Evolutionary conservation across 306 rosid genomes (phyloP).

Genomic region (Carpinus viminea): DNA sequence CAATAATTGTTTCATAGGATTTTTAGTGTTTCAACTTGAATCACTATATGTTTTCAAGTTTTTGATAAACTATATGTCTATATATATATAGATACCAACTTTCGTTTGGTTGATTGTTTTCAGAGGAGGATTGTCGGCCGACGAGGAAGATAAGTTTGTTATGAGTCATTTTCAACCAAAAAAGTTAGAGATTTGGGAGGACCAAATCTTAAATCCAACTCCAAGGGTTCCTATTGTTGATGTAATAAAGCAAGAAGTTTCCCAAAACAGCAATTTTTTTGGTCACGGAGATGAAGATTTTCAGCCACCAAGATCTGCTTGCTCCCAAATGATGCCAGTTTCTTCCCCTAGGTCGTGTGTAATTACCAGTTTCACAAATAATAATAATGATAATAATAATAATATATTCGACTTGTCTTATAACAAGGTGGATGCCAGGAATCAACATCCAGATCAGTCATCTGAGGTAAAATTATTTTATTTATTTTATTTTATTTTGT

Average conservation of each 20-base stretch:
- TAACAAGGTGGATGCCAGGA: constrained; percentile 41
- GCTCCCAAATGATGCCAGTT: constrained; percentile 55
- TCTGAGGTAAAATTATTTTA: constrained; percentile 46
- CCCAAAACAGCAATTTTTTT: constrained; percentile 45
- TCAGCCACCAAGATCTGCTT: constrained; percentile 40
- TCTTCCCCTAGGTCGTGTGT: constrained; percentile 58
- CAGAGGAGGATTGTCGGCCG: constrained; percentile 57
- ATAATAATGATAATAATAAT: constrained; percentile 39
- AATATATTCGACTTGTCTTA: constrained; percentile 59
- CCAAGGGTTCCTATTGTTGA: constrained; percentile 36
- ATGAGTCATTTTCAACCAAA: constrained; percentile 43
- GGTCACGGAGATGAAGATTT: constrained; percentile 43
- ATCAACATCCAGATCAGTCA: constrained; percentile 43
- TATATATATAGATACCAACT: background rate
- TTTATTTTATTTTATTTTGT: background rate
- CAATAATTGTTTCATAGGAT: background rate
- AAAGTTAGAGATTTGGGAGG: constrained; percentile 58
- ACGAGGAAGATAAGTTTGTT: constrained; percentile 55
- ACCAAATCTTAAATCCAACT: constrained; percentile 35
- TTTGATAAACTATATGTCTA: background rate
- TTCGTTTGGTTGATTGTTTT: constrained; percentile 20
- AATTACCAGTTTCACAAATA: constrained; percentile 40
- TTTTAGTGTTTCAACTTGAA: background rate
- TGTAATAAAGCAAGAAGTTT: constrained; percentile 57
- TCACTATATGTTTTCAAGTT: background rate